These are phyloP conservation scores for Cymbidium sinense DNA, from an alignment of 106 monocot genomes.

Conservation along the genomic window DNA sequence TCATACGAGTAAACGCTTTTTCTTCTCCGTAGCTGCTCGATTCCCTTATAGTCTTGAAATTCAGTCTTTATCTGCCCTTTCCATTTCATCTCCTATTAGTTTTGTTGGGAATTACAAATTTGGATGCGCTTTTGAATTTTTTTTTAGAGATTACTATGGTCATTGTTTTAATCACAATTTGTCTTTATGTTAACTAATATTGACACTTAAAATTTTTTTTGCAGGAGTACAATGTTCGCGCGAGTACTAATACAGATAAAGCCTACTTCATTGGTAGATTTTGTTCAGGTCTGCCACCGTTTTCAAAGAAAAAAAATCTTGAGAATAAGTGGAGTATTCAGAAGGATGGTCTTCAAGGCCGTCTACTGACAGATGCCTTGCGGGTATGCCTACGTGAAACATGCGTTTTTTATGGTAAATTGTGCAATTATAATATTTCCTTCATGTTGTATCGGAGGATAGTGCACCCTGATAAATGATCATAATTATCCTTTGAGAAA, in stretches of 20 bases:
- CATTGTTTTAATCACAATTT: neutral
- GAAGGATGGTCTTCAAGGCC: slow-evolving; percentile 25
- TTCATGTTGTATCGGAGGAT: neutral
- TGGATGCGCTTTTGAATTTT: neutral
- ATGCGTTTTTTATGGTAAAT: too few relatives aligned
- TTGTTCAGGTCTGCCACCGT: slow-evolving; percentile 21
- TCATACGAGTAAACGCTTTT: slow-evolving; percentile 13
- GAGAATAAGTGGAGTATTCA: slow-evolving; percentile 33
- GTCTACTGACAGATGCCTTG: slow-evolving; percentile 22
- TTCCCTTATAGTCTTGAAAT: neutral
- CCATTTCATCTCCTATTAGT: neutral
- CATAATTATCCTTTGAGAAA: neutral
- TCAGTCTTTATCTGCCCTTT: neutral
- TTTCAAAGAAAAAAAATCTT: slow-evolving; percentile 28
- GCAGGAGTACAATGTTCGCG: slow-evolving; percentile 29
- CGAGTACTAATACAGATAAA: slow-evolving; percentile 23
- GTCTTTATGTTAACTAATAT: neutral
- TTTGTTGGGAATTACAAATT: neutral
- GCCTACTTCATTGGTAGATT: slow-evolving; percentile 29
- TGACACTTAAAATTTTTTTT: neutral
- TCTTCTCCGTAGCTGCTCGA: neutral
- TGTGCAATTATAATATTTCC: too few relatives aligned
- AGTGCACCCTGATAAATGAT: neutral
- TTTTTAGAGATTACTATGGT: neutral
- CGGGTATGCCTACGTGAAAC: slow-evolving; percentile 5